Conservation (phyloP, 495 filamentous ascomycete species). For the Penicillium cataractarum region DNA sequence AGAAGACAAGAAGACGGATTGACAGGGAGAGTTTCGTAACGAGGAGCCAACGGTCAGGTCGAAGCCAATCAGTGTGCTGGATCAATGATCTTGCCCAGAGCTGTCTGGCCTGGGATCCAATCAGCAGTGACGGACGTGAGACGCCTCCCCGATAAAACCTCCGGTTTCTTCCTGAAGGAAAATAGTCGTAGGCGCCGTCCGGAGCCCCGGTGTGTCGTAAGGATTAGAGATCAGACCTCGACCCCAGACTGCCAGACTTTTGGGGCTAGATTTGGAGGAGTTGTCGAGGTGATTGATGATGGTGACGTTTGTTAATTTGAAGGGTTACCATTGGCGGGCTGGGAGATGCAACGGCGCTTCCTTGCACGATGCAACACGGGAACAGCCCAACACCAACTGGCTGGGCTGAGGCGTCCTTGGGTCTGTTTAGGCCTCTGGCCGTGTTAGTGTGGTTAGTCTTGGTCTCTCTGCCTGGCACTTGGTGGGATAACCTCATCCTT, state of each 20-base stretch:
- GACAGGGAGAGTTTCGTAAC: conserved; percentile 6
- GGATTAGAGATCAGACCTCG: neutral
- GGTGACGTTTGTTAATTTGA: neutral
- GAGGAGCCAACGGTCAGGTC: neutral
- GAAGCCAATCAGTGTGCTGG: conserved; percentile 20
- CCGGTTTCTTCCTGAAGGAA: conserved; percentile 12
- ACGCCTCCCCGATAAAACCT: conserved; percentile 11
- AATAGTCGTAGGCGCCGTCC: conserved; percentile 1
- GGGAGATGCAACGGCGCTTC: conserved; percentile 7
- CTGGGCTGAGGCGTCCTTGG: neutral
- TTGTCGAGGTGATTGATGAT: conserved; percentile 1
- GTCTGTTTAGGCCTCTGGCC: neutral
- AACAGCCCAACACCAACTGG: conserved; percentile 1
- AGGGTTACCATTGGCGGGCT: conserved; percentile 2
- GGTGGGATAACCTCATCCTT: neutral
- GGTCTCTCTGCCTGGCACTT: neutral
- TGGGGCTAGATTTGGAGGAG: neutral
- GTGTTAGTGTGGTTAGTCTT: neutral
- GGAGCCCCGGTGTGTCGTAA: neutral
- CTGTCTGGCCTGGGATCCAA: conserved; percentile 13
- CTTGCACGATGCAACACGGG: conserved; percentile 23
- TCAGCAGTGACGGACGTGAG: conserved; percentile 17
- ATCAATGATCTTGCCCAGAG: conserved; percentile 11
- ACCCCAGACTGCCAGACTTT: neutral
- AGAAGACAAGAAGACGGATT: neutral